Evolutionary conservation across 1,139 yeast genomes (phyloP), one percentile per base, ranked within the genome.

Genomic region (Candida frijolesensis): DNA sequence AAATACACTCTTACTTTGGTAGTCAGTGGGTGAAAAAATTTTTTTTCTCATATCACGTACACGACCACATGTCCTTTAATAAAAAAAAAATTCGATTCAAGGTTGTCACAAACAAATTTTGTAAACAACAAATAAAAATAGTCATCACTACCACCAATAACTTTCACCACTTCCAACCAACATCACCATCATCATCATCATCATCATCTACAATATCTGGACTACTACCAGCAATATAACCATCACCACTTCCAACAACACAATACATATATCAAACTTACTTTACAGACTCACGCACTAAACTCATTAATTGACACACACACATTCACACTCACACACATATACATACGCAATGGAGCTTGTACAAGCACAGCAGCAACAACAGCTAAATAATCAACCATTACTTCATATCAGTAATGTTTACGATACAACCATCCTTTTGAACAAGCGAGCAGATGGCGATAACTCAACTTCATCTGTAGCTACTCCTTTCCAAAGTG

Each of bases 381-480:
- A 18, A 37, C 27, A 7, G 7, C 29, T 25, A 25, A 25, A 12
- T 18, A 37, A 37, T 22, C 41, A 37, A 22, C 41, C 41, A 9
- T 37, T 37, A 37, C 41, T 37, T 37, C 41, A 37, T 22, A 8
- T 22, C n/a, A 37, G 41, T 5, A 37, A 37, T 37, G 27, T 37
- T 22, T 37, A 37, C 11, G 27, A 37, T 12, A 37, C 41, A 18
- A 16, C 41, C 11, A 15, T 37, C 10, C 18, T 22, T 6, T 29
- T 42, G 18, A 38, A 9, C 11, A 51, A 46, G 42, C 46, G 53
- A 44, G 53, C 53, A 12, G 53, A 51, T 16, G 51, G 47, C 29
- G 44, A 48, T 37, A 48, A 51, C 27, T 48, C 54, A 10, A 44
- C 51, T 8, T 19, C 45, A 19, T 5, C n/a, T 6, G 11, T 27